Conservation (phyloP, 2,329 filamentous ascomycete species). For the Trichoderma citrinoviride region DNA sequence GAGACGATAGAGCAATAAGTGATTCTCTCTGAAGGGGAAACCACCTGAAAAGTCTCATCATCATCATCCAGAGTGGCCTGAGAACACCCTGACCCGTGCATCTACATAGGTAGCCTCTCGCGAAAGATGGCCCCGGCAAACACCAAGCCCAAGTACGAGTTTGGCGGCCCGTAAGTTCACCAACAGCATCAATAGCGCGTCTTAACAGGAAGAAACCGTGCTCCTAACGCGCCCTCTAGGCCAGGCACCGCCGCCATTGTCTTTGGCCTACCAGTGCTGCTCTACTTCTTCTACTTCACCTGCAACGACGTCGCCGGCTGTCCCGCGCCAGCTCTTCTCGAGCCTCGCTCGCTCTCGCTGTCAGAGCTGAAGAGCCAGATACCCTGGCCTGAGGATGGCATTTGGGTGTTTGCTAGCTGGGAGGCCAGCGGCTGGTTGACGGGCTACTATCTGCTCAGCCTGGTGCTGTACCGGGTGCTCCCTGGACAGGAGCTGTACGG, state of each 20-base stretch:
- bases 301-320: slow-evolving; percentile 90
- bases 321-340: slow-evolving; percentile 72
- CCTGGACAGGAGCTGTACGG: slow-evolving; percentile 70
- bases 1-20: too few species aligned
- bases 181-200: neutral
- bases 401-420: slow-evolving; percentile 64
- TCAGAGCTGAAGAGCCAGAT: slow-evolving; percentile 69
- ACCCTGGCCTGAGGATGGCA: slow-evolving; percentile 69
- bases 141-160: slow-evolving; percentile 30
- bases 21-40: neutral
- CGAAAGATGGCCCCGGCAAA: neutral
- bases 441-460: slow-evolving; percentile 71
- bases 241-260: slow-evolving; percentile 70
- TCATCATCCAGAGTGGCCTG: neutral
- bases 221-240: slow-evolving; percentile 41
- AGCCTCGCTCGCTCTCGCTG: slow-evolving; percentile 64
- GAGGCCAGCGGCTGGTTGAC: slow-evolving; percentile 64
- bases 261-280: slow-evolving; percentile 70
- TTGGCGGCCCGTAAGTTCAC: slow-evolving; percentile 35
- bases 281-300: slow-evolving; percentile 72
- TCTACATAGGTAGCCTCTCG: neutral
- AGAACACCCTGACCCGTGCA: neutral
- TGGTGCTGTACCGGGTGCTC: slow-evolving; percentile 68
- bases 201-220: neutral
- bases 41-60: neutral